Evolutionary conservation across 768 basidiomycete species (phyloP).

Genomic region (Xanthoconium stramineum): DNA sequence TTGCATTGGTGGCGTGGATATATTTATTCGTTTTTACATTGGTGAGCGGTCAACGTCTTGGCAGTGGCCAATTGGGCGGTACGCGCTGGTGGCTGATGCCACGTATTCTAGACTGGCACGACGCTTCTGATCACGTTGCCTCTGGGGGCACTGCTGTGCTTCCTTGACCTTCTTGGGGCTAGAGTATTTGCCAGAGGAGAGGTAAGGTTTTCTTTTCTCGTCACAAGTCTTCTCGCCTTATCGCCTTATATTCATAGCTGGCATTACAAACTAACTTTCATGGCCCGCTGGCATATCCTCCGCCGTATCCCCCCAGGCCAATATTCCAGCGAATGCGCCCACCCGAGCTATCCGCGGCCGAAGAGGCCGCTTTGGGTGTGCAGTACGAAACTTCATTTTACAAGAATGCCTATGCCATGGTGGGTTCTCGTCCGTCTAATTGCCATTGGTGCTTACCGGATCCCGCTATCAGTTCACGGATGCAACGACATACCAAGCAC

Average conservation of each 20-base stretch:
- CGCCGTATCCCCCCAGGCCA: conserved; percentile 65
- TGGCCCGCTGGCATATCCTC: conserved; percentile 57
- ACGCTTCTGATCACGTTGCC: conserved; percentile 78
- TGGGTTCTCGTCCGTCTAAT: conserved; percentile 30
- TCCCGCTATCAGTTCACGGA: conserved; percentile 62
- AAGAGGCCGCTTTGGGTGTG: conserved; percentile 39
- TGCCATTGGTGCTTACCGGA: conserved; percentile 4
- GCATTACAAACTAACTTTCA: conserved; percentile 70
- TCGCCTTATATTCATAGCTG: conserved; percentile 40
- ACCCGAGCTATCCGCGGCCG: conserved; percentile 46
- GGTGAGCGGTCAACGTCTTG: conserved; percentile 42
- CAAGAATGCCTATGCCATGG: conserved; percentile 80
- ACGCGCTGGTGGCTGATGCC: conserved; percentile 17
- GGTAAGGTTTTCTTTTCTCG: conserved; percentile 34
- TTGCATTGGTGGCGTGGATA: conserved; percentile 72
- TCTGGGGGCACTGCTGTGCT: conserved; percentile 73
- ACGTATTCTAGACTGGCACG: conserved; percentile 59
- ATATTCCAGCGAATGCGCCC: conserved; percentile 68
- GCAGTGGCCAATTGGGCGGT: conserved; percentile 3
- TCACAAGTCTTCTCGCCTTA: conserved; percentile 6
- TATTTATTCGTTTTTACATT: conserved; percentile 79
- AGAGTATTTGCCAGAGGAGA: conserved; percentile 69
- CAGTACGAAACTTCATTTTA: conserved; percentile 71
- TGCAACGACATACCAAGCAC: conserved; percentile 75
- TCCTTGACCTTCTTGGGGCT: conserved; percentile 73